These are phyloP conservation scores for Trichoderma sp. DNA, from an alignment of 2,329 filamentous ascomycete genomes.

Conservation along the genomic window DNA sequence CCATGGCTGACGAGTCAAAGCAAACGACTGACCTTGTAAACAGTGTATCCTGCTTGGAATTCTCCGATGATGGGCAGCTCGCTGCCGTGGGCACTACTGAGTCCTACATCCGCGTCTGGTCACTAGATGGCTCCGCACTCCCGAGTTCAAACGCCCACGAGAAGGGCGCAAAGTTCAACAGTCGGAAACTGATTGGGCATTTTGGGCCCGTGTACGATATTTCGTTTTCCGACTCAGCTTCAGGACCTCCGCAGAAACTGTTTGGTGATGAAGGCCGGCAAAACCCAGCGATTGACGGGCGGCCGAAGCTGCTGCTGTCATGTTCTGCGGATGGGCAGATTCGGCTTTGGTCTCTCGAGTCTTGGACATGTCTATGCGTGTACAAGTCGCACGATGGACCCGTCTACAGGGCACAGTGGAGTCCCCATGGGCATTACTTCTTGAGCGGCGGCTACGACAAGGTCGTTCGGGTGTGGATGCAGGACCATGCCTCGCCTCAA, in stretches of 20 bases:
- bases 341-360: conserved; percentile 88
- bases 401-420: conserved; percentile 85
- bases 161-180: conserved; percentile 62
- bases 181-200: conserved; percentile 80
- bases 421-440: conserved; percentile 95
- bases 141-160: conserved; percentile 64
- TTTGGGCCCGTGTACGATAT: conserved; percentile 87
- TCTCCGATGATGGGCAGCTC: conserved; percentile 85
- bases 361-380: conserved; percentile 88
- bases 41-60: conserved; percentile 90
- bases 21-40: background rate
- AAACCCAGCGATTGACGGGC: conserved; percentile 51
- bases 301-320: conserved; percentile 79
- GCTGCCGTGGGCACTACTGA: conserved; percentile 89
- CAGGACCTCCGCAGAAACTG: conserved; percentile 51
- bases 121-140: conserved; percentile 80
- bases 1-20: too few species aligned
- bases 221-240: conserved; percentile 77
- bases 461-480: conserved; percentile 87
- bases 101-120: conserved; percentile 95
- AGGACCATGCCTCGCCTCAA: conserved; percentile 86
- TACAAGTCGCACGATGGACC: conserved; percentile 93
- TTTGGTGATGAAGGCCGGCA: conserved; percentile 53
- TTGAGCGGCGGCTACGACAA: conserved; percentile 84
- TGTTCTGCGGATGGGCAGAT: conserved; percentile 85